Evolutionary conservation across 768 basidiomycete species (phyloP).

Genomic region (Dendrothele bispora): DNA sequence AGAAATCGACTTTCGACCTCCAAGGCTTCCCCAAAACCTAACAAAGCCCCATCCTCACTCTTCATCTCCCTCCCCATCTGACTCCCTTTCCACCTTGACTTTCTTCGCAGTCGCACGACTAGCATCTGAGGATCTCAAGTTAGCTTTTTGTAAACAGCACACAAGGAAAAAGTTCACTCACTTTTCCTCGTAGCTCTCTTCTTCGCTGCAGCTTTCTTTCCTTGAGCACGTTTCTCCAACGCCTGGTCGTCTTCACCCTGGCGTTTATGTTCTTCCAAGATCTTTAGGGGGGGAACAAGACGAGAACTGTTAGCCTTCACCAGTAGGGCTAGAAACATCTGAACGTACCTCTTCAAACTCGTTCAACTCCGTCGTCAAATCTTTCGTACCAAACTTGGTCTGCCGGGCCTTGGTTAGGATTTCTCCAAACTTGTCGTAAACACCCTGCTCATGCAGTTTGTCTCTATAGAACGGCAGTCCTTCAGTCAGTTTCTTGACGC

Average conservation of each 20-base stretch:
- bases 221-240: conserved; percentile 81
- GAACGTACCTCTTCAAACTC: conserved; percentile 83
- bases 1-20: too few species aligned
- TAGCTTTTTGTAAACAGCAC: not conserved
- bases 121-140: not conserved
- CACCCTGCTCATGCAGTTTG: conserved; percentile 86
- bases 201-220: conserved; percentile 80
- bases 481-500: conserved; percentile 95
- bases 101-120: not conserved
- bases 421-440: conserved; percentile 82
- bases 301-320: conserved; percentile 1
- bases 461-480: conserved; percentile 92
- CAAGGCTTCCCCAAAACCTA: too few species aligned
- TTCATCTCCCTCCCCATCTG: not conserved
- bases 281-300: conserved; percentile 54
- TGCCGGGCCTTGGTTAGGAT: conserved; percentile 91
- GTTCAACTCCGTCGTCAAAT: conserved; percentile 89
- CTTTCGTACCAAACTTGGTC: conserved; percentile 83
- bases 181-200: conserved; percentile 53
- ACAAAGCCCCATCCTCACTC: too few species aligned
- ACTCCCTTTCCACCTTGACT: not conserved
- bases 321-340: not conserved
- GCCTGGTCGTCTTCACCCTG: conserved; percentile 94
- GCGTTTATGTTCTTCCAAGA: conserved; percentile 75
- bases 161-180: not conserved